Percentiles rank a stretch among this genome's conserved stretches.
These are phyloP conservation scores for Chenopodium berlandieri DNA, from an alignment of 148 eudicot species.

Conservation along the genomic window DNA sequence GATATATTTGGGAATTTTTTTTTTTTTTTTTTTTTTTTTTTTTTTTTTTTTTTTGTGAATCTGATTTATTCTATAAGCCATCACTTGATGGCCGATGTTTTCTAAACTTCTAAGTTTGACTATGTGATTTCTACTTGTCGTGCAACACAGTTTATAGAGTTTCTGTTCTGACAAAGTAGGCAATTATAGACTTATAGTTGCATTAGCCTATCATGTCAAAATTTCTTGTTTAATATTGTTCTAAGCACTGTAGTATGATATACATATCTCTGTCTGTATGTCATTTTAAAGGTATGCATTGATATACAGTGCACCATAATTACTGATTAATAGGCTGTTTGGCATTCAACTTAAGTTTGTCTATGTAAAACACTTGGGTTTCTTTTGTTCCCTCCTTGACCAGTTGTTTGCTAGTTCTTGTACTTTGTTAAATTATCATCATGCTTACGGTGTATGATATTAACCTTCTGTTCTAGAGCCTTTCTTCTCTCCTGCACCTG, in stretches of 20 bases:
- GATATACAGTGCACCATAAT: neutral
- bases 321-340: neutral
- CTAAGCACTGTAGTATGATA: neutral
- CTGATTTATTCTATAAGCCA: neutral
- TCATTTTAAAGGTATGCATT: neutral
- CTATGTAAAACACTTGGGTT: neutral
- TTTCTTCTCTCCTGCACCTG: slow-evolving; percentile 79
- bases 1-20: neutral
- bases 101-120: neutral
- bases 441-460: slow-evolving; percentile 10
- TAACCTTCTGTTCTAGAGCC: slow-evolving; percentile 51
- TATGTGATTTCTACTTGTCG: neutral
- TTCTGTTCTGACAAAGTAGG: neutral
- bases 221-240: neutral
- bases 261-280: neutral
- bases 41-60: neutral
- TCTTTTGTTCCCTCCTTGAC: neutral
- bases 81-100: neutral
- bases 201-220: neutral
- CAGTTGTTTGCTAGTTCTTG: neutral
- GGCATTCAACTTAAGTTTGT: neutral
- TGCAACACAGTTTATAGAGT: neutral
- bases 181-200: neutral
- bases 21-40: too few species aligned
- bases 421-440: neutral